Conservation (phyloP, 2,329 filamentous ascomycete genomes). For the Triangularia setosa region DNA sequence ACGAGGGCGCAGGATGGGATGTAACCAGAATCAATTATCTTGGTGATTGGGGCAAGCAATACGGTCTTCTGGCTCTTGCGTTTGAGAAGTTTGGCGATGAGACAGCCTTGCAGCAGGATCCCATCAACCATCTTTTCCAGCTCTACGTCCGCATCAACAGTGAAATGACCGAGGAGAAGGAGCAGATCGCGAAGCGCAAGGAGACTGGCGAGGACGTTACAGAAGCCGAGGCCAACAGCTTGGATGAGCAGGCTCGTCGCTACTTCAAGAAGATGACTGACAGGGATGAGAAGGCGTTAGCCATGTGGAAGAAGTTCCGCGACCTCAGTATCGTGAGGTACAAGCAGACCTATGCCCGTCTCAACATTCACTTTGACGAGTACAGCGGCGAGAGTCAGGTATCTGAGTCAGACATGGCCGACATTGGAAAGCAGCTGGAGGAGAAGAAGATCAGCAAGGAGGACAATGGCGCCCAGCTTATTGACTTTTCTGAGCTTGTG, state of each 20-base stretch:
- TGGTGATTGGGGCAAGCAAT: constrained; percentile 80
- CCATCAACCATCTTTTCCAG: constrained; percentile 77
- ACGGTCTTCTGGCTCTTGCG: constrained; percentile 66
- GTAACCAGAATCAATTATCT: constrained; percentile 73
- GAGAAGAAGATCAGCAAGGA: constrained; percentile 64
- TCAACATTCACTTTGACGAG: constrained; percentile 69
- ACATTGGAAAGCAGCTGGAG: constrained; percentile 57
- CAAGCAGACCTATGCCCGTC: constrained; percentile 62
- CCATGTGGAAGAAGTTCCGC: constrained; percentile 62
- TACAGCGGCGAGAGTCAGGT: constrained; percentile 76
- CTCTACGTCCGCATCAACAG: constrained; percentile 76
- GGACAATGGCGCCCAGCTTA: constrained; percentile 66
- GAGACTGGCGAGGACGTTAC: constrained; percentile 49
- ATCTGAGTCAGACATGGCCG: constrained; percentile 61
- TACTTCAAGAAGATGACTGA: constrained; percentile 72
- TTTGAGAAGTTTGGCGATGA: constrained; percentile 74
- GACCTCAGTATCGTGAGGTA: constrained; percentile 65
- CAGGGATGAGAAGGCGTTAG: constrained; percentile 56
- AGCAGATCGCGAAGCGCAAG: constrained; percentile 56
- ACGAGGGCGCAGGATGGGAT: constrained; percentile 68
- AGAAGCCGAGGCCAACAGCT: constrained; percentile 49
- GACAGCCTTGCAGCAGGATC: constrained; percentile 65
- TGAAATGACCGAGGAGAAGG: constrained; percentile 64
- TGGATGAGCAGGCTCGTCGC: constrained; percentile 70
- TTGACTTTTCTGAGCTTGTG: constrained; percentile 68